Base-by-base conservation (phyloP, 306 rosid species). In the Geum urbanum region DNA sequence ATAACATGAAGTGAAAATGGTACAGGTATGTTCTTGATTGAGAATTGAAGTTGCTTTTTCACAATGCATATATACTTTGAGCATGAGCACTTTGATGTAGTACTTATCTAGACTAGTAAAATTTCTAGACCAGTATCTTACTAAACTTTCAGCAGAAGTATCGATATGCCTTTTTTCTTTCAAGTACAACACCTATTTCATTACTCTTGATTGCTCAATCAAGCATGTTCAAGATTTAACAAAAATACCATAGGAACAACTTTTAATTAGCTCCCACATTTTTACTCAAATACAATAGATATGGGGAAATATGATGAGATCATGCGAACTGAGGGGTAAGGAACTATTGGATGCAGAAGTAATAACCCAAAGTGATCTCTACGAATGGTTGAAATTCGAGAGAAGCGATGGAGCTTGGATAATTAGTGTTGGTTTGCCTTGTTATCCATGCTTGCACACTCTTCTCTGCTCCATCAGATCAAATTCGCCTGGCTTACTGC, bases 1-100 rank as follows among this genome's bases (percentile, higher is more conserved):
- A 91, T 91, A n/a, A 77, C 96, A 91, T 63, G 92, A 91, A 82
- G 96, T 88, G 32, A 91, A 88, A 85, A 77, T 91, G 88, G 96
- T 91, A 40, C 97, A 91, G 91, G 96, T 88, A 76, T 47, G 78
- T 32, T 27, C 5, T n/a, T n/a, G n/a, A n/a, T n/a, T n/a, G n/a
- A n/a, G n/a, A n/a, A n/a, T 62, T 18, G 53, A 56, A 1, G 7
- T 46, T 22, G n/a, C n/a, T 73, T 19, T 47, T 52, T 57, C 45
- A 9, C 44, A 22, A 11, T 24, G 15, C 11, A n/a, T n/a, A 54
- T 24, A 10, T 9, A 53, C n/a, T n/a, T n/a, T n/a, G n/a, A n/a
- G n/a, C n/a, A n/a, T n/a, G n/a, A n/a, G n/a, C n/a, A n/a, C n/a
- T n/a, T n/a, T n/a, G n/a, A n/a, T n/a, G n/a, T n/a, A n/a, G n/a